A percentile compares a stretch with the other conserved stretches of the same genome.
Evolutionary conservation across 805 yeast species (phyloP).

Genomic region (Dipodascus geniculatus): DNA sequence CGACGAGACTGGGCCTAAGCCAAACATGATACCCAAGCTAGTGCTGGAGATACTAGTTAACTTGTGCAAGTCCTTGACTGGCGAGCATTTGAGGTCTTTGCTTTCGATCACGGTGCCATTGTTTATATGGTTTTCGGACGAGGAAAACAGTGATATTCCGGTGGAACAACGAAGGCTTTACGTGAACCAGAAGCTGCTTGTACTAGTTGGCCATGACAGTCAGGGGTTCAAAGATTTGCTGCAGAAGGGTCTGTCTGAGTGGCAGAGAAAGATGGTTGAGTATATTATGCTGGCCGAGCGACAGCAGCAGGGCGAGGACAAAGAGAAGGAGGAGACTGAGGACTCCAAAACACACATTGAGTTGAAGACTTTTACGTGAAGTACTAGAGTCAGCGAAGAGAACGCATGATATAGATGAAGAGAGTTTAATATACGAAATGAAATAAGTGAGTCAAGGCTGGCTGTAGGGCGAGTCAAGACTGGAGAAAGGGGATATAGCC

Average conservation of each 20-base stretch:
- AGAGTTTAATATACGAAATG: no score
- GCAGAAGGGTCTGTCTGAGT: slow-evolving; percentile 33
- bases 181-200: slow-evolving; percentile 20
- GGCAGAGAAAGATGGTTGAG: slow-evolving; percentile 15
- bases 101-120: slow-evolving; percentile 25
- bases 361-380: slow-evolving; percentile 35
- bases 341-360: slow-evolving; percentile 31
- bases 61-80: slow-evolving; percentile 30
- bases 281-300: slow-evolving; percentile 11
- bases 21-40: slow-evolving; percentile 15
- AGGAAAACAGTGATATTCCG: slow-evolving; percentile 14
- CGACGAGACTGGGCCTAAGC: slow-evolving; percentile 1
- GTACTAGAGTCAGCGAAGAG: no score
- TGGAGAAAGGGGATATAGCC: no score
- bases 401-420: no score
- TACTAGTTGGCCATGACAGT: slow-evolving; percentile 21
- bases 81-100: slow-evolving; percentile 23
- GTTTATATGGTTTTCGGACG: slow-evolving; percentile 28
- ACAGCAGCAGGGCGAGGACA: slow-evolving; percentile 5
- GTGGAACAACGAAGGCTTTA: slow-evolving; percentile 11
- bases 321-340: slow-evolving; percentile 10
- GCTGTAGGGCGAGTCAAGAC: no score
- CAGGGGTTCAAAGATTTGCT: slow-evolving; percentile 26
- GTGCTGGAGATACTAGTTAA: slow-evolving; percentile 39
- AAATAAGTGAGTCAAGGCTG: no score